These are phyloP conservation scores for Plicaturopsis crispa DNA, from an alignment of 768 basidiomycete genomes.

Conservation along the genomic window DNA sequence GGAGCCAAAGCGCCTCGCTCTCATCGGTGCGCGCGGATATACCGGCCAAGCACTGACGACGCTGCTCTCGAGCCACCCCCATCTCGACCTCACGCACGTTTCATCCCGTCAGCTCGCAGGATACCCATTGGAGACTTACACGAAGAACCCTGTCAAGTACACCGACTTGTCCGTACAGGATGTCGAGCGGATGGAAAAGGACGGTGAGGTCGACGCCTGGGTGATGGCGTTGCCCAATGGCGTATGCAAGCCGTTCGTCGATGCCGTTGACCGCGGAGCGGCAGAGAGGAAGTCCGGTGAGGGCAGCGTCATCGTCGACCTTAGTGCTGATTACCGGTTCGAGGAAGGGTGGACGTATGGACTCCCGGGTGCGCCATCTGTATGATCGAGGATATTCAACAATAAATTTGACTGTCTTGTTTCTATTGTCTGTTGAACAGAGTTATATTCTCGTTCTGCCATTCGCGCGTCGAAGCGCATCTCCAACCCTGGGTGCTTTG, in stretches of 20 bases:
- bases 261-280: conserved; percentile 79
- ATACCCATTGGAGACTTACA: conserved; percentile 69
- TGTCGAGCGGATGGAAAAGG: conserved; percentile 83
- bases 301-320: conserved; percentile 80
- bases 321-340: conserved; percentile 94
- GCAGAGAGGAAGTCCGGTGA: conserved; percentile 38
- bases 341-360: conserved; percentile 96
- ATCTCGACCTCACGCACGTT: conserved; percentile 87
- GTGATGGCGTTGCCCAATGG: conserved; percentile 99
- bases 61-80: conserved; percentile 83
- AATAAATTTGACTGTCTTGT: conserved; percentile 27
- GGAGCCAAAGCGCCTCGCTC: conserved; percentile 80
- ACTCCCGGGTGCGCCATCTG: conserved; percentile 74
- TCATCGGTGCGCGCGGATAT: conserved; percentile 94
- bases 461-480: conserved; percentile 75
- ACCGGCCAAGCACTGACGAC: conserved; percentile 90
- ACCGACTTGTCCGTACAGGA: conserved; percentile 72
- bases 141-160: conserved; percentile 67
- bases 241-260: conserved; percentile 92
- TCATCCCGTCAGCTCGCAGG: conserved; percentile 94
- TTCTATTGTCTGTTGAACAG: conserved; percentile 35
- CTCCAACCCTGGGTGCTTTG: conserved; percentile 97
- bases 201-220: conserved; percentile 94
- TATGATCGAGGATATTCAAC: conserved; percentile 22
- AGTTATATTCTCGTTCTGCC: conserved; percentile 73